Evolutionary conservation across 805 yeast species (phyloP).

Genomic region (Saccharomyces mikatae): DNA sequence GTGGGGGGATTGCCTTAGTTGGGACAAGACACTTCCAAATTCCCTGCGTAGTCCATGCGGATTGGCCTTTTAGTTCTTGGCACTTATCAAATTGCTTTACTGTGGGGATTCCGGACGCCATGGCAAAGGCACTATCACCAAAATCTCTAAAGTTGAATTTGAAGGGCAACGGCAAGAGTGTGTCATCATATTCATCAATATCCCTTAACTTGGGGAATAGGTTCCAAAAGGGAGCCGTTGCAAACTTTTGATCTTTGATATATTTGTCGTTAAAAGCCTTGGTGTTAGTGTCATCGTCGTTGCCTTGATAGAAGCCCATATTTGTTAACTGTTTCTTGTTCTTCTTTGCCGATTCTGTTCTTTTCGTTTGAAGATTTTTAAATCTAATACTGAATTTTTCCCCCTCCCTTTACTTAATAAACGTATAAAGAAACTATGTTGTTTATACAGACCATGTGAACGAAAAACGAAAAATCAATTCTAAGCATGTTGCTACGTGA

Average conservation of each 20-base stretch:
- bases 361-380: not conserved
- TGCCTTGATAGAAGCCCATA: not conserved
- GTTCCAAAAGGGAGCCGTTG: not conserved
- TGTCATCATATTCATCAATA: not conserved
- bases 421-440: not conserved
- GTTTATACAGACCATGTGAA: not conserved
- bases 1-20: conserved; percentile 15
- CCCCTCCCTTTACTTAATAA: not conserved
- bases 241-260: not conserved
- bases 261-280: not conserved
- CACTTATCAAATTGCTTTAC: conserved; percentile 56
- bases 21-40: conserved; percentile 91
- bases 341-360: not conserved
- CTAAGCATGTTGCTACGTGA: not conserved
- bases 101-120: conserved; percentile 36
- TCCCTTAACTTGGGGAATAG: not conserved
- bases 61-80: conserved; percentile 52
- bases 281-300: not conserved
- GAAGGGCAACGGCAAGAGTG: not conserved
- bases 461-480: not conserved
- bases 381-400: not conserved
- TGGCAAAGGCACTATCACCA: not conserved
- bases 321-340: not conserved
- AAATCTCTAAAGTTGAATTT: not conserved
- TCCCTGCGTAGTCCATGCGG: conserved; percentile 79